phyloP scores from a whole-genome alignment of 2,329 filamentous ascomycete genomes.

The Fusarium foetens region DNA sequence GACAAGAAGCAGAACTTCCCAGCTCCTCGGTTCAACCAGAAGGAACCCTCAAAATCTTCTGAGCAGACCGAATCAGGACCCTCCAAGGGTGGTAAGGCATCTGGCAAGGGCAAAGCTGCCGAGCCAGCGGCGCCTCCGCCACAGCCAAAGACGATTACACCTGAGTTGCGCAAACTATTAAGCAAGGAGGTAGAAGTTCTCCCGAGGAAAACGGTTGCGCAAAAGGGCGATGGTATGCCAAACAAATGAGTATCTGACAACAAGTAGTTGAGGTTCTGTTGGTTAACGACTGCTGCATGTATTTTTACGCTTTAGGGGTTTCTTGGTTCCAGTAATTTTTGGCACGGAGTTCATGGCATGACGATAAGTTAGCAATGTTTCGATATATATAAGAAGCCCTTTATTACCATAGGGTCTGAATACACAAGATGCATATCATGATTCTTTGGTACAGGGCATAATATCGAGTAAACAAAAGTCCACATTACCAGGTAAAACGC shows the following conservation, averaged over 20 bases:
- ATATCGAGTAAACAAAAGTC: conserved; percentile 13
- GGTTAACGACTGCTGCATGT: conserved; percentile 1
- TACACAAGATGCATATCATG: conserved; percentile 3
- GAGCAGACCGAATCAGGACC: conserved; percentile 15
- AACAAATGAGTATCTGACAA: conserved; percentile 33
- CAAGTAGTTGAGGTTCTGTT: background rate
- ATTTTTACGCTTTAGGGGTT: conserved; percentile 21
- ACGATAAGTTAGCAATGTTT: background rate
- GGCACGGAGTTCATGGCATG: conserved; percentile 34
- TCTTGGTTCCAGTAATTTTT: background rate
- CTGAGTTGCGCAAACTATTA: conserved; percentile 65
- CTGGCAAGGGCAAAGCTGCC: conserved; percentile 52
- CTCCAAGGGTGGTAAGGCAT: conserved; percentile 25
- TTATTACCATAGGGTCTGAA: background rate
- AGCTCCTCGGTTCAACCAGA: conserved; percentile 51
- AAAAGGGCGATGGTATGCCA: conserved; percentile 52
- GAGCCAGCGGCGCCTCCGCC: conserved; percentile 47
- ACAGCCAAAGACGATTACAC: conserved; percentile 62
- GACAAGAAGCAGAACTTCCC: conserved; percentile 94
- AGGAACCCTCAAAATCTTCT: conserved; percentile 30
- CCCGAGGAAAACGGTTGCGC: conserved; percentile 50
- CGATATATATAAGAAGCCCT: background rate
- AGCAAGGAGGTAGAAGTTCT: conserved; percentile 60
- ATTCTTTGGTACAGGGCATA: background rate
- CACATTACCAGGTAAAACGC: conserved; percentile 38